Conservation (phyloP, 2,329 filamentous ascomycete species). For the Microcyclosporella mali region DNA sequence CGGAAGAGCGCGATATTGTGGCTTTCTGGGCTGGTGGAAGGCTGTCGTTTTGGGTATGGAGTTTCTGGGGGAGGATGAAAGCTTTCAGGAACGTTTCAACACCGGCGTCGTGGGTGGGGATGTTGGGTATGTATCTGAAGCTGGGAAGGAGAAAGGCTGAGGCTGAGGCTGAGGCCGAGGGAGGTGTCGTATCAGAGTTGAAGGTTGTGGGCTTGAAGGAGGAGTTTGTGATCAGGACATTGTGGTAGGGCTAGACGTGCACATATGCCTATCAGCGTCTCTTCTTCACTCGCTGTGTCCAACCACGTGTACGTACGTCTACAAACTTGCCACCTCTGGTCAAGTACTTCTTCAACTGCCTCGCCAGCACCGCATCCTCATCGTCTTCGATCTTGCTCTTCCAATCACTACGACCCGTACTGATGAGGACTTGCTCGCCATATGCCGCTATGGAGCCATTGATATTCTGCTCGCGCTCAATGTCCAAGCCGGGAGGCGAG, state of each 20-base stretch:
- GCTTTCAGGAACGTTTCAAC: conserved; percentile 55
- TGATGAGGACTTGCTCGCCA: conserved; percentile 74
- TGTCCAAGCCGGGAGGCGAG: conserved; percentile 60
- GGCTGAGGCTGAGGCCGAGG: conserved; percentile 33
- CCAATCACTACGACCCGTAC: conserved; percentile 77
- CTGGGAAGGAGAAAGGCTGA: conserved; percentile 74
- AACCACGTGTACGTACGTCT: conserved; percentile 36
- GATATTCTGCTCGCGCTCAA: conserved; percentile 64
- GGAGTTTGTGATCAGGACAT: conserved; percentile 68
- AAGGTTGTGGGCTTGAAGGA: conserved; percentile 57
- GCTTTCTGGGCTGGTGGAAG: conserved; percentile 51
- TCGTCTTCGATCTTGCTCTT: conserved; percentile 78
- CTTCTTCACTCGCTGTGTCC: conserved; percentile 2
- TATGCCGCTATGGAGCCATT: conserved; percentile 74
- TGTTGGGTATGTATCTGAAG: conserved; percentile 71
- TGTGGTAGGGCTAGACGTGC: conserved; percentile 71
- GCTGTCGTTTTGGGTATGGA: conserved; percentile 55
- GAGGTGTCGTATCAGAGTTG: conserved; percentile 22
- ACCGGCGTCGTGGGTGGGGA: conserved; percentile 56
- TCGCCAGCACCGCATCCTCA: conserved; percentile 53
- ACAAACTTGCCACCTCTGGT: conserved; percentile 39
- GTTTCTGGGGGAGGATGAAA: conserved; percentile 57
- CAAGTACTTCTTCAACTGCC: conserved; percentile 58
- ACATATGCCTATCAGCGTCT: conserved; percentile 17
- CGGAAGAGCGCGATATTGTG: conserved; percentile 42